A percentile compares a stretch with the other conserved stretches of the same genome.
phyloP scores from a whole-genome alignment of 768 basidiomycete genomes.

The Phanerochaete carnosa region DNA sequence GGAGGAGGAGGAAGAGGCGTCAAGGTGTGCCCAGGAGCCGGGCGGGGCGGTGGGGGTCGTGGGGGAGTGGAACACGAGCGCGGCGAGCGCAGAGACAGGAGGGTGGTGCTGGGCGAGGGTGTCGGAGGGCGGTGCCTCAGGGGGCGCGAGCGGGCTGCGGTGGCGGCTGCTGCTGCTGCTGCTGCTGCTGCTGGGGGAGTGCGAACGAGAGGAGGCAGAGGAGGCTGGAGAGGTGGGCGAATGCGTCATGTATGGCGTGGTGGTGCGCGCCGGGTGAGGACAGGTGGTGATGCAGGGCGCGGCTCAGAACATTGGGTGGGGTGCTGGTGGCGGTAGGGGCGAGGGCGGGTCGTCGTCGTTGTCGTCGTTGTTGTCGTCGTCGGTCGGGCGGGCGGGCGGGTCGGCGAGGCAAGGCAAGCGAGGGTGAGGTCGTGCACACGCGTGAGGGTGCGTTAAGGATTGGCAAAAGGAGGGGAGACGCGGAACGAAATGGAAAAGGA shows the following conservation, averaged over 20 bases:
- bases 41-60: no score
- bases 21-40: no score
- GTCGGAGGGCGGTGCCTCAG: slow-evolving; percentile 3
- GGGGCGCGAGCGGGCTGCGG: no score
- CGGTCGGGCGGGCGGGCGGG: slow-evolving; percentile 1
- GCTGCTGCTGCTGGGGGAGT: no score
- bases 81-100: not conserved
- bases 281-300: slow-evolving; percentile 23
- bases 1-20: not conserved
- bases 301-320: slow-evolving; percentile 23
- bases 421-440: slow-evolving; percentile 11
- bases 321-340: no score
- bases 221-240: slow-evolving; percentile 15
- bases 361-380: no score
- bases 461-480: slow-evolving; percentile 10
- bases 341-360: no score
- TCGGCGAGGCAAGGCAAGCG: slow-evolving; percentile 2
- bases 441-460: slow-evolving; percentile 4
- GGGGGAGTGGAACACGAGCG: slow-evolving; percentile 2
- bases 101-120: not conserved
- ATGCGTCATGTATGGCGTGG: slow-evolving; percentile 22
- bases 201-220: slow-evolving; percentile 15
- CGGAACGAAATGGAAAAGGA: slow-evolving; percentile 9
- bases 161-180: no score
- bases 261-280: slow-evolving; percentile 19